Evolutionary conservation across 2,329 filamentous ascomycete species (phyloP).

Genomic region (Myriangium duriaei): DNA sequence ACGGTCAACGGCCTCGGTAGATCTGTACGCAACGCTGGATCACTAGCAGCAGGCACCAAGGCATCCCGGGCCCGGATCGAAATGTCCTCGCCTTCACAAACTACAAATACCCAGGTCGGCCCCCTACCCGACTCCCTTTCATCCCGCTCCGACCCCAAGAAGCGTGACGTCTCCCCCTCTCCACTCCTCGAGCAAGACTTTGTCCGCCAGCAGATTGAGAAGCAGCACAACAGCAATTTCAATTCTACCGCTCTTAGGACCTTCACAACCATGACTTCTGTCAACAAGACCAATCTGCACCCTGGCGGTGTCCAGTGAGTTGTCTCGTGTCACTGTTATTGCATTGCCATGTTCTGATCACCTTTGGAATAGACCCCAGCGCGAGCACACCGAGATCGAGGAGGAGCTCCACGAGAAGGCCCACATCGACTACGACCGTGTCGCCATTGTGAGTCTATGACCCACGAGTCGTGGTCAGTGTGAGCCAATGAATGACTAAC

Average conservation of each 20-base stretch:
- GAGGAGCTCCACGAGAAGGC: slow-evolving; percentile 95
- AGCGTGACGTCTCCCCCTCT: slow-evolving; percentile 17
- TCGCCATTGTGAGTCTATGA: slow-evolving; percentile 81
- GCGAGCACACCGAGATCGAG: slow-evolving; percentile 91
- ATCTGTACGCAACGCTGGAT: slow-evolving; percentile 9
- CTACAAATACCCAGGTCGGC: slow-evolving; percentile 9
- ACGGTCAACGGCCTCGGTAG: slow-evolving; percentile 10
- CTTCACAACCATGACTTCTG: slow-evolving; percentile 31
- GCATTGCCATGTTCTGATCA: slow-evolving; percentile 1
- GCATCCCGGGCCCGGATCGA: slow-evolving; percentile 1
- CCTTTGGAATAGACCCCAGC: slow-evolving; percentile 50
- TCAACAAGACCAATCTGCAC: slow-evolving; percentile 91
- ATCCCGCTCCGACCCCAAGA: slow-evolving; percentile 13
- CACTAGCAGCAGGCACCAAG: too few relatives aligned
- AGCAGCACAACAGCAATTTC: slow-evolving; percentile 46
- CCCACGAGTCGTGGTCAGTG: background rate
- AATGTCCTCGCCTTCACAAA: slow-evolving; percentile 5
- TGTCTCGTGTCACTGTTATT: slow-evolving; percentile 11
- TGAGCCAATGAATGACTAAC: slow-evolving; percentile 14
- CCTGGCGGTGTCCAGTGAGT: slow-evolving; percentile 81
- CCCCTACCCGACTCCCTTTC: slow-evolving; percentile 2
- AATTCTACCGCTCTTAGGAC: slow-evolving; percentile 44
- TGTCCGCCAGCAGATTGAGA: slow-evolving; percentile 43
- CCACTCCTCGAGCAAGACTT: slow-evolving; percentile 40
- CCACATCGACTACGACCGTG: slow-evolving; percentile 97